These are phyloP conservation scores for Psilocybe sp. DNA, from an alignment of 768 basidiomycete species.

Conservation along the genomic window DNA sequence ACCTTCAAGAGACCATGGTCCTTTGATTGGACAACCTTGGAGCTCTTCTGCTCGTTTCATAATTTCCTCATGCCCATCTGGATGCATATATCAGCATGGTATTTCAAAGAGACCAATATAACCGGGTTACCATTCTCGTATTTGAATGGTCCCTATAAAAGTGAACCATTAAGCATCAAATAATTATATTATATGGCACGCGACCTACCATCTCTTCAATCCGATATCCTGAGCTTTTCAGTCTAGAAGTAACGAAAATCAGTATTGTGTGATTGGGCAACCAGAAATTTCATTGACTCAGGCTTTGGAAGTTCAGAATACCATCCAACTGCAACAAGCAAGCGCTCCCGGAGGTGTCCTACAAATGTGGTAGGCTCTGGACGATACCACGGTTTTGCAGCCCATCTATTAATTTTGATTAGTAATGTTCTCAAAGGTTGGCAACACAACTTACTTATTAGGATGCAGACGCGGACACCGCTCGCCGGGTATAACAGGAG, in stretches of 20 bases:
- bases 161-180: neutral
- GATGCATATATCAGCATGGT: neutral
- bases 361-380: conserved; percentile 28
- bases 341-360: conserved; percentile 23
- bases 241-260: conserved; percentile 10
- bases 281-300: conserved; percentile 21
- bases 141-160: conserved; percentile 31
- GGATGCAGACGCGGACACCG: conserved; percentile 31
- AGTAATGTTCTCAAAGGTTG: neutral
- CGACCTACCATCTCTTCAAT: conserved; percentile 38
- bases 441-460: conserved; percentile 21
- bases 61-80: conserved; percentile 40
- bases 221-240: conserved; percentile 38
- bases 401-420: conserved; percentile 21
- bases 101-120: neutral
- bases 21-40: conserved; percentile 39
- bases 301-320: conserved; percentile 37
- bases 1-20: conserved; percentile 24
- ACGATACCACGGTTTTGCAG: conserved; percentile 46
- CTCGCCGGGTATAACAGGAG: conserved; percentile 11
- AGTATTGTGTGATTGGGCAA: neutral
- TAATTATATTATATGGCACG: neutral
- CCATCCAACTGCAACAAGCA: conserved; percentile 30
- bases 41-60: conserved; percentile 38
- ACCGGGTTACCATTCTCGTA: conserved; percentile 30